A percentile compares a stretch with the other conserved stretches of the same genome.
phyloP scores from a whole-genome alignment of 106 monocot genomes.

The Acanthochlamys bracteata region DNA sequence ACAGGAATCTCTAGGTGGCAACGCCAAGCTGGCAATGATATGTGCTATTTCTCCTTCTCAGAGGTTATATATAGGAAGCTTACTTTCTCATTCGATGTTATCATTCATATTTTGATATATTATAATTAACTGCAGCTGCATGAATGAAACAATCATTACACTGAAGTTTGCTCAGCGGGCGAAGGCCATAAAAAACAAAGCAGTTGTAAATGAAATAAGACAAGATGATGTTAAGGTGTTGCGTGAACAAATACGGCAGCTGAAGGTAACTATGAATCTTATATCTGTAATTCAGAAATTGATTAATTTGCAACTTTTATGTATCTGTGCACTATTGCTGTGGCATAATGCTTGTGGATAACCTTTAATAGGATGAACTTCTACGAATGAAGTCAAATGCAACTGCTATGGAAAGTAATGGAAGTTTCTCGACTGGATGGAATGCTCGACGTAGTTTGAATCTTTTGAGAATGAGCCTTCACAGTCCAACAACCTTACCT shows the following conservation, averaged over 20 bases:
- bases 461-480: slow-evolving; percentile 75
- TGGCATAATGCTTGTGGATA: not conserved
- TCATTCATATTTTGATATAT: not conserved
- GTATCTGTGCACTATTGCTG: not conserved
- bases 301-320: not conserved
- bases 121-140: slow-evolving; percentile 55
- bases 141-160: slow-evolving; percentile 84
- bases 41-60: slow-evolving; percentile 89
- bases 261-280: slow-evolving; percentile 51
- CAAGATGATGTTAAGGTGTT: slow-evolving; percentile 88
- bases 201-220: slow-evolving; percentile 84
- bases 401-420: slow-evolving; percentile 21
- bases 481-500: slow-evolving; percentile 41
- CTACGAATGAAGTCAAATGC: slow-evolving; percentile 77
- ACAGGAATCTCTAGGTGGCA: slow-evolving; percentile 99
- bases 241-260: slow-evolving; percentile 80
- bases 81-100: not conserved
- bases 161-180: slow-evolving; percentile 96
- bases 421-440: slow-evolving; percentile 74
- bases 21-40: slow-evolving; percentile 95
- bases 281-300: not conserved
- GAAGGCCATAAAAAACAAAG: slow-evolving; percentile 87
- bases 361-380: slow-evolving; percentile 49
- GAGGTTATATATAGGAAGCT: slow-evolving; percentile 23
- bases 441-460: slow-evolving; percentile 79